phyloP scores from a whole-genome alignment of 164 flowering plant genomes.

The Chimonanthus salicifolius region DNA sequence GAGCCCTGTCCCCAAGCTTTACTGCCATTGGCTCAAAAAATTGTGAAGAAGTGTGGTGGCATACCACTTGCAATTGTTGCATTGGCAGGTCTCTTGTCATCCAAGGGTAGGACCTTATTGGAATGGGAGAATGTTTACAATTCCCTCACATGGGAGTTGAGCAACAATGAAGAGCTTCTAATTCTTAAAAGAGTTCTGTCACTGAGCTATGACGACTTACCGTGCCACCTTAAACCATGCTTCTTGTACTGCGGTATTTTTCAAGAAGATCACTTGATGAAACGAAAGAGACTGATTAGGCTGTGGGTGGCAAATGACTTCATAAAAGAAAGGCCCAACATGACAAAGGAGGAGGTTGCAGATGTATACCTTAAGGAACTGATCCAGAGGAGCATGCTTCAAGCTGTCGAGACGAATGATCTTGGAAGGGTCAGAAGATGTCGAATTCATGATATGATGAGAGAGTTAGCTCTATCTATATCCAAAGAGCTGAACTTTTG shows the following conservation, averaged over 20 bases:
- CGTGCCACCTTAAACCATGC: slow-evolving; percentile 17
- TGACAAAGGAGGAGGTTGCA: slow-evolving; percentile 8
- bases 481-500: slow-evolving; percentile 5
- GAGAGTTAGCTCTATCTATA: slow-evolving; percentile 8
- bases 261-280: slow-evolving; percentile 15
- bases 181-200: background rate
- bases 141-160: slow-evolving; percentile 16
- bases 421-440: background rate
- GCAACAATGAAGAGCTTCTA: slow-evolving; percentile 2
- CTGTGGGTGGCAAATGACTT: slow-evolving; percentile 26
- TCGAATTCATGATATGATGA: slow-evolving; percentile 16
- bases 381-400: slow-evolving; percentile 8
- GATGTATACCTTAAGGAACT: slow-evolving; percentile 11
- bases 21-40: background rate
- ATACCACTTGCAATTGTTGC: slow-evolving; percentile 22
- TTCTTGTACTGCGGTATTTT: slow-evolving; percentile 21
- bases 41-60: slow-evolving; percentile 21
- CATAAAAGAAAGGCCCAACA: background rate
- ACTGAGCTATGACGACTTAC: slow-evolving; percentile 13
- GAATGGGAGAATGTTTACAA: slow-evolving; percentile 14
- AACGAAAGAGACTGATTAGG: slow-evolving; percentile 11
- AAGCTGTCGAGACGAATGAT: background rate
- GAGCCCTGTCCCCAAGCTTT: slow-evolving; percentile 2
- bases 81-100: slow-evolving; percentile 13
- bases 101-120: background rate